Base-by-base conservation (phyloP, 2,329 filamentous ascomycete species). In the Leptodontidium sp. region DNA sequence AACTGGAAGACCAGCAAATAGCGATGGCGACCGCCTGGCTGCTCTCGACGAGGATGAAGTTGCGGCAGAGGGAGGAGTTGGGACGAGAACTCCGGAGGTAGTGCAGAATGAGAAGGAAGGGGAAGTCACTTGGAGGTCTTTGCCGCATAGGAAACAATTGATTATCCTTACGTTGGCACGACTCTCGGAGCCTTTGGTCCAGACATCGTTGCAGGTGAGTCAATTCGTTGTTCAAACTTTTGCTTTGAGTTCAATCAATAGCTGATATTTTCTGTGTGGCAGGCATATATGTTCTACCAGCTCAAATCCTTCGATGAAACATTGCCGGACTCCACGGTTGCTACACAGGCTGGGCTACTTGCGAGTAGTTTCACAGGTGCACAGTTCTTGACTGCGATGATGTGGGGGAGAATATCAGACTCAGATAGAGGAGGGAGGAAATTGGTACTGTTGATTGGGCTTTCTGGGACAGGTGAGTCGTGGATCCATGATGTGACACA, bases 231-330 rank as follows among this genome's bases (percentile, higher is more conserved):
- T n/a, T 49, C 8, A 61, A 59, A n/a, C 61, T 14, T 17, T 40
- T 52, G 12, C 6, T 6, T 8, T 3, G 5, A 15, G 15, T 9
- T 24, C 15, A 57, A 47, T 45, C 15, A 57, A 47, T 45, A 40
- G 50, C 62, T 64, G 47, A 52, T 29, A 8, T 0, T 47, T 52
- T 4, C 24, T 32, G 17, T 26, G 1, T 47, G 38, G 7, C 50
- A 90, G 68, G 86, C 89, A 2, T 93, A 93, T 77, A 85, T 93
- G 84, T 97, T 93, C 81, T 97, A 95, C 79, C 93, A 96, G 79
- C 86, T 97, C n/a, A 89, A 88, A 74, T 95, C 90, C 68, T 95
- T 97, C 74, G 82, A 87, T 68, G 81, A 84, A 0, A 79, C 75
- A 11, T 81, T 87, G 15, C 80, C 87, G 0, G 82, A 86, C 73